phyloP scores from a whole-genome alignment of 305 asterid species.

The Fraxinus floribunda region DNA sequence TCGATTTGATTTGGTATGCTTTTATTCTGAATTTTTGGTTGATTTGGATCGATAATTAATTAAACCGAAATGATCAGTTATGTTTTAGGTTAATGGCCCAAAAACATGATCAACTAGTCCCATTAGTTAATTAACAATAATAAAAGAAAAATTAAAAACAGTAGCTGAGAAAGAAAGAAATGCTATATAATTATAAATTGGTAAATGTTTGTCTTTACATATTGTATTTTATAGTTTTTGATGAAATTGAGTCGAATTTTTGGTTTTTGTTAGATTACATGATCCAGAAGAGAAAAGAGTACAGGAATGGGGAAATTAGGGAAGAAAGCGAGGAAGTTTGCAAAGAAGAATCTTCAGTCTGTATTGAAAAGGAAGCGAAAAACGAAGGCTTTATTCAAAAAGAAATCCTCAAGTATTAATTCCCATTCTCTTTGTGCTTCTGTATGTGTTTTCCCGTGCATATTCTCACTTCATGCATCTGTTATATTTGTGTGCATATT shows the following conservation, averaged over 20 bases:
- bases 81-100: neutral
- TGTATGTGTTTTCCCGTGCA: neutral
- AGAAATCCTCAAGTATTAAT: conserved; percentile 55
- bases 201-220: neutral
- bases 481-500: neutral
- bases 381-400: conserved; percentile 68
- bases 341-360: conserved; percentile 88
- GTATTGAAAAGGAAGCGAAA: conserved; percentile 71
- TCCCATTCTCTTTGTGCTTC: neutral
- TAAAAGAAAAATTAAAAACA: neutral
- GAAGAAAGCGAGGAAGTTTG: conserved; percentile 91
- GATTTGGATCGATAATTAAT: neutral
- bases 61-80: neutral
- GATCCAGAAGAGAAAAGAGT: neutral
- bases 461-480: neutral
- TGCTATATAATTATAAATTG: no score
- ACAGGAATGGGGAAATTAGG: conserved; percentile 76
- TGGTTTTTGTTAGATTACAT: neutral
- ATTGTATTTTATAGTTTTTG: neutral
- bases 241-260: neutral
- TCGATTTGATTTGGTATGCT: neutral
- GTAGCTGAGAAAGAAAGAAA: no score
- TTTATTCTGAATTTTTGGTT: neutral
- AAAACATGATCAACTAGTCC: neutral
- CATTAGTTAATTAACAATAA: no score